Base-by-base conservation (phyloP, 768 basidiomycete species). In the Kondoa malvinella region DNA sequence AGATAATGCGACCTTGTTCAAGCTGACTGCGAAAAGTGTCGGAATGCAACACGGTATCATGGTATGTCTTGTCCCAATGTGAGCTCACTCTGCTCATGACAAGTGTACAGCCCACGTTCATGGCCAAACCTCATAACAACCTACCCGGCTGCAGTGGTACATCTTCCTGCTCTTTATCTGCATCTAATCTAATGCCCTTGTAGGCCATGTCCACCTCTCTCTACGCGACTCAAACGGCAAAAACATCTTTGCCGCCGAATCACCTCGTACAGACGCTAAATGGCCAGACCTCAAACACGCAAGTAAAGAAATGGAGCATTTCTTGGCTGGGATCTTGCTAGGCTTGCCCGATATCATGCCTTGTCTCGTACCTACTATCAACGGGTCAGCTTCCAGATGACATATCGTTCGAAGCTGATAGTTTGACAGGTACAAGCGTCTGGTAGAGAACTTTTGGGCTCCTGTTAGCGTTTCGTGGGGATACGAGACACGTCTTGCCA, bases 361-460 rank as follows among this genome's bases (percentile, higher is more conserved):
- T 1, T 73, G 72, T 66, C 63, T 75, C 16, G 71, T 73, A 1
- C 74, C 74, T 15, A 75, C 71, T 25, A 64, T 75, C 25, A 75
- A 75, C 68, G 72, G 72, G 71, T 72, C 4, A 1, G 56, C n/a
- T 34, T 29, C 16, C 56, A 4, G 17, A n/a, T n/a, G 40, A 57
- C 14, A 57, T 25, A 25, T 25, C 21, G 34, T 17, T 58, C 21
- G 1, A n/a, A 29, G 34, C 21, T 31, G 17, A 91, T 89, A 0
- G 94, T 88, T 95, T 78, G 94, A 94, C 74, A 92, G 94, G 4
- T 99, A 99, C 80, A 99, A 97, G 76, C 89, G 95, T 17, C 83
- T 99, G 4, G 86, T 89, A 25, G 92, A 72, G 60, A 72, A 71
- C 15, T 75, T 72, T 68, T 75, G 72, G 74, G 75, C 74, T 1